These are phyloP conservation scores for Cyclotella distinguenda DNA, from an alignment of 108 stramenopile genomes.

Conservation along the genomic window DNA sequence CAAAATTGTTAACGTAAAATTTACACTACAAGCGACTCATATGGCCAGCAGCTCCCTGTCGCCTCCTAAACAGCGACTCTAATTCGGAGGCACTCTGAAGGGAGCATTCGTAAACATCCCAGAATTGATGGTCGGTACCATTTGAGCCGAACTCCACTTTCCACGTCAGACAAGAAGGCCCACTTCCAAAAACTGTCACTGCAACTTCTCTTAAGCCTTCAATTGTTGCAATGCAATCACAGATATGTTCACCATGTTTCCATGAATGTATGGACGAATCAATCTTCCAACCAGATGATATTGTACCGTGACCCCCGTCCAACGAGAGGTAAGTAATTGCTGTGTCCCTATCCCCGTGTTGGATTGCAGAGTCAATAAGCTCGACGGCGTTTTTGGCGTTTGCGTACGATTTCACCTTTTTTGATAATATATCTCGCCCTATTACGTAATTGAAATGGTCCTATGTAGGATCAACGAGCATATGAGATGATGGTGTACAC, in stretches of 20 bases:
- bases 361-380: conserved; percentile 69
- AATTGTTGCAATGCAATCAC: conserved; percentile 8
- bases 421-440: conserved; percentile 36
- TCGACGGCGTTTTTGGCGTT: conserved; percentile 45
- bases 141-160: conserved; percentile 34
- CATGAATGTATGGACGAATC: conserved; percentile 75
- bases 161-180: conserved; percentile 31
- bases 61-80: conserved; percentile 4
- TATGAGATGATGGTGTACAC: background rate
- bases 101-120: conserved; percentile 59
- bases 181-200: conserved; percentile 17
- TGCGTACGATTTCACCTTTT: conserved; percentile 24
- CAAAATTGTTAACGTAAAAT: background rate
- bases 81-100: conserved; percentile 19
- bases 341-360: conserved; percentile 54
- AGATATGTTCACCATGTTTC: conserved; percentile 60
- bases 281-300: conserved; percentile 70
- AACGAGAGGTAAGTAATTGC: conserved; percentile 61
- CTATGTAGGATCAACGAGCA: background rate
- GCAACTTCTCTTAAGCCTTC: background rate
- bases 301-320: conserved; percentile 72
- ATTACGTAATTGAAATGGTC: conserved; percentile 83
- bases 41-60: background rate
- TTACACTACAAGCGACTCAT: background rate
- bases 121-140: no score